Conservation (phyloP, 2,329 filamentous ascomycete species). For the Orbilia quercus region DNA sequence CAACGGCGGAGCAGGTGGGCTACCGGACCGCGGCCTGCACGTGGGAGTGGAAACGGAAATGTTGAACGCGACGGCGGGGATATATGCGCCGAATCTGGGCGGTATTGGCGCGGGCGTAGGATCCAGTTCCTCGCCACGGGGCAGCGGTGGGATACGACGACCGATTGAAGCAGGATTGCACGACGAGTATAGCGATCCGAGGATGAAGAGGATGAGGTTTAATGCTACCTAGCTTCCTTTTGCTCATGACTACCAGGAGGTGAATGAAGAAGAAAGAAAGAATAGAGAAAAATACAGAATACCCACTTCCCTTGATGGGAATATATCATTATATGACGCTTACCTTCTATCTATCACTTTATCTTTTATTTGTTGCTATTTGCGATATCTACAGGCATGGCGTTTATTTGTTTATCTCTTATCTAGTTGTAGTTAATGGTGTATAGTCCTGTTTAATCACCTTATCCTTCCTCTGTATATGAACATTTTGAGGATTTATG, state of each 20-base stretch:
- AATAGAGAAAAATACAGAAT: not conserved
- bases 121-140: slow-evolving; percentile 27
- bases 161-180: slow-evolving; percentile 33
- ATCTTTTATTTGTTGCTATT: not conserved
- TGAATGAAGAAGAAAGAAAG: not conserved
- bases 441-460: not conserved
- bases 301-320: slow-evolving; percentile 21
- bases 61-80: slow-evolving; percentile 30
- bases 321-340: slow-evolving; percentile 1
- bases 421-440: not conserved
- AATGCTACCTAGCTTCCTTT: slow-evolving; percentile 13
- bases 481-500: not conserved
- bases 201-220: slow-evolving; percentile 55
- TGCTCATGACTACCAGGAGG: no score
- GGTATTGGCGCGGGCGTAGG: slow-evolving; percentile 8
- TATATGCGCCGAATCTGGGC: slow-evolving; percentile 27
- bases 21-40: not conserved
- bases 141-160: slow-evolving; percentile 24
- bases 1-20: not conserved
- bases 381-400: not conserved
- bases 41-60: slow-evolving; percentile 32
- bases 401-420: not conserved
- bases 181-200: slow-evolving; percentile 41
- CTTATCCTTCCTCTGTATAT: slow-evolving; percentile 2
- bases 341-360: not conserved